Percentiles rank a stretch among this genome's conserved stretches.
Evolutionary conservation across 164 flowering plant genomes (phyloP).

Genomic region (Tetracentron sinense): DNA sequence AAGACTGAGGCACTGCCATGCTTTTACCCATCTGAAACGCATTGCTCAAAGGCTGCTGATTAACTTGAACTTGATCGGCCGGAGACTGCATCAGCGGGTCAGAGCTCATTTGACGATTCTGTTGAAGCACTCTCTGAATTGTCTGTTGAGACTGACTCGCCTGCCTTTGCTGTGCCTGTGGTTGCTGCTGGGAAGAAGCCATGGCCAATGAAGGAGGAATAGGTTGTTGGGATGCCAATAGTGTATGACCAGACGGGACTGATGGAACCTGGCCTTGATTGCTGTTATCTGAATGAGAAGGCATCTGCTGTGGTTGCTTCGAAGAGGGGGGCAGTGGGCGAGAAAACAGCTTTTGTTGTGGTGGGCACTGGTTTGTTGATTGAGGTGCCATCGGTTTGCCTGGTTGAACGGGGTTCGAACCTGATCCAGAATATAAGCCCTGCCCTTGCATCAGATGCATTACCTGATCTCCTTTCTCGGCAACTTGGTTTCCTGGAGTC

Average conservation of each 20-base stretch:
- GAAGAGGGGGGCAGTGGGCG: slow-evolving; percentile 31
- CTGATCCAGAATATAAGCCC: slow-evolving; percentile 46
- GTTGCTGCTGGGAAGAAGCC: slow-evolving; percentile 35
- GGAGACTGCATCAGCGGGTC: slow-evolving; percentile 35
- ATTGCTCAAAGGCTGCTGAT: slow-evolving; percentile 28
- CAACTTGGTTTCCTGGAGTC: slow-evolving; percentile 42
- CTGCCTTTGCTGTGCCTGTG: slow-evolving; percentile 41
- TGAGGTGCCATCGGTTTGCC: slow-evolving; percentile 41
- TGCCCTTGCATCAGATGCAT: slow-evolving; percentile 52
- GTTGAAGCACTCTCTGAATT: slow-evolving; percentile 47
- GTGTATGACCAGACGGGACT: slow-evolving; percentile 29
- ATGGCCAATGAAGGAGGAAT: slow-evolving; percentile 23
- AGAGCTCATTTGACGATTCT: slow-evolving; percentile 38
- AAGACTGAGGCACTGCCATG: slow-evolving; percentile 25
- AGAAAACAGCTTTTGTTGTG: slow-evolving; percentile 50
- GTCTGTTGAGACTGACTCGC: slow-evolving; percentile 33
- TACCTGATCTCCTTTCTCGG: slow-evolving; percentile 60
- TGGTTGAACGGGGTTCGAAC: slow-evolving; percentile 36
- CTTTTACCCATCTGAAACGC: slow-evolving; percentile 25
- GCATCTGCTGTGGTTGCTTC: slow-evolving; percentile 43
- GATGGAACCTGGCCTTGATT: slow-evolving; percentile 44
- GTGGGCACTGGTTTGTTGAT: slow-evolving; percentile 41
- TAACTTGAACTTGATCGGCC: slow-evolving; percentile 34
- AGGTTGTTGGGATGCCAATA: slow-evolving; percentile 34
- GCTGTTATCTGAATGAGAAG: slow-evolving; percentile 44